Evolutionary conservation across 1,284 basidiomycete genomes (phyloP).

Genomic region (Moesziomyces sp.): DNA sequence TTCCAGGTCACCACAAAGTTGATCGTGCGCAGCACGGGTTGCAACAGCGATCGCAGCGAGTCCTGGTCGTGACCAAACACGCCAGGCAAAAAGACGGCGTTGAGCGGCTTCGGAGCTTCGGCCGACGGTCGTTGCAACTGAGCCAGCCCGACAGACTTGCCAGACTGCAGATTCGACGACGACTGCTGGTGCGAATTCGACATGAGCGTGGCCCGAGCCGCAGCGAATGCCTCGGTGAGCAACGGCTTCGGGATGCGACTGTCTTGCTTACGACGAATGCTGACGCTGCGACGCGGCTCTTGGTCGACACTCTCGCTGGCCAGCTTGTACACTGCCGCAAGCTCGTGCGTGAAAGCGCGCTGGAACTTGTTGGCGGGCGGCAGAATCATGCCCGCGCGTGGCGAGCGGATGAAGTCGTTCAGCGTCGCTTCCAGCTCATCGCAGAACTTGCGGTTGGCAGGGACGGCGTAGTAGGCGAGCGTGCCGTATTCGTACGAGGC

Average conservation of each 20-base stretch:
- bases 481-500: slow-evolving; percentile 46
- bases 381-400: slow-evolving; percentile 56
- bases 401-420: slow-evolving; percentile 64
- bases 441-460: slow-evolving; percentile 52
- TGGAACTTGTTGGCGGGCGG: slow-evolving; percentile 51
- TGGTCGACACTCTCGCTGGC: slow-evolving; percentile 55
- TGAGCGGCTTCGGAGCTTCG: slow-evolving; percentile 48
- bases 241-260: slow-evolving; percentile 56
- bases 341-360: slow-evolving; percentile 59
- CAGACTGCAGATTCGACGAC: background rate
- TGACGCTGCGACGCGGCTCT: slow-evolving; percentile 58
- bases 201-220: slow-evolving; percentile 31
- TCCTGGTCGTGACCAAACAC: slow-evolving; percentile 60
- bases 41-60: slow-evolving; percentile 43
- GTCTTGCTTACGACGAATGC: slow-evolving; percentile 57
- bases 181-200: slow-evolving; percentile 22
- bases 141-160: slow-evolving; percentile 42
- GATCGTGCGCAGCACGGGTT: slow-evolving; percentile 36
- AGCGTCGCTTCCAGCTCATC: slow-evolving; percentile 58
- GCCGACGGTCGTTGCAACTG: slow-evolving; percentile 41
- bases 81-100: slow-evolving; percentile 52
- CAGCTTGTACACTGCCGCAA: slow-evolving; percentile 57
- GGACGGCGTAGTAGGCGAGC: slow-evolving; percentile 51
- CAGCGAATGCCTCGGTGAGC: slow-evolving; percentile 53
- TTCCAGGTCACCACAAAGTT: slow-evolving; percentile 49